Evolutionary conservation across 2,329 filamentous ascomycete genomes (phyloP).

Genomic region (Aspergillus melleus): DNA sequence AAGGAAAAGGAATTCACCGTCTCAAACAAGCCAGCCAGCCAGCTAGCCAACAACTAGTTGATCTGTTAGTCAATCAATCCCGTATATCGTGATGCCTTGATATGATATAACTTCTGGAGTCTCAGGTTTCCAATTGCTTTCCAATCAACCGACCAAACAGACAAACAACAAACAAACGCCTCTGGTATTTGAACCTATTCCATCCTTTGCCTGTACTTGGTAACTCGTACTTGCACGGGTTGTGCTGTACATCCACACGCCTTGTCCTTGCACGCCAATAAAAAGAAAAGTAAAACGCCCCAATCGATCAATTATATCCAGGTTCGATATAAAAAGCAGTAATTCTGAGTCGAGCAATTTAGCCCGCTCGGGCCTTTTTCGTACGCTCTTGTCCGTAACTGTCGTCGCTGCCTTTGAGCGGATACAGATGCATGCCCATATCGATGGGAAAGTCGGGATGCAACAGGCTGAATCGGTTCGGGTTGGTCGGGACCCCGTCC

Average conservation of each 20-base stretch:
- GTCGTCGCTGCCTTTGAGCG: constrained; percentile 18
- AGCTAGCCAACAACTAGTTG: not conserved
- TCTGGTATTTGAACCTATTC: not conserved
- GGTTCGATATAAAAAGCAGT: not conserved
- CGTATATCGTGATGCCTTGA: not conserved
- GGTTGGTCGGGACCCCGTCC: constrained; percentile 33
- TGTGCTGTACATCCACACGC: not conserved
- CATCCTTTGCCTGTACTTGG: not conserved
- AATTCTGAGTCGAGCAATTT: not conserved
- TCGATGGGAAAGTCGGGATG: constrained; percentile 47
- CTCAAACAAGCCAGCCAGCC: not conserved
- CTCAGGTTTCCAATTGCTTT: too few species aligned
- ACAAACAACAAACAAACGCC: not conserved
- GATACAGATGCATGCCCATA: constrained; percentile 46
- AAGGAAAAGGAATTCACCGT: not conserved
- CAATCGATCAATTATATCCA: not conserved
- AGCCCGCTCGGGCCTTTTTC: not conserved
- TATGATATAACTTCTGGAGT: too few species aligned
- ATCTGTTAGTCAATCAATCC: not conserved
- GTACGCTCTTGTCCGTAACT: not conserved
- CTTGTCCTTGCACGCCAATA: not conserved
- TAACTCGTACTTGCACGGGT: not conserved
- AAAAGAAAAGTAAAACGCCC: not conserved
- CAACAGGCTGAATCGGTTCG: constrained; percentile 39
- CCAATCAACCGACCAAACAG: too few species aligned